These are phyloP conservation scores for Hypericum androsaemum DNA, from an alignment of 345 rosid genomes.

Conservation along the genomic window DNA sequence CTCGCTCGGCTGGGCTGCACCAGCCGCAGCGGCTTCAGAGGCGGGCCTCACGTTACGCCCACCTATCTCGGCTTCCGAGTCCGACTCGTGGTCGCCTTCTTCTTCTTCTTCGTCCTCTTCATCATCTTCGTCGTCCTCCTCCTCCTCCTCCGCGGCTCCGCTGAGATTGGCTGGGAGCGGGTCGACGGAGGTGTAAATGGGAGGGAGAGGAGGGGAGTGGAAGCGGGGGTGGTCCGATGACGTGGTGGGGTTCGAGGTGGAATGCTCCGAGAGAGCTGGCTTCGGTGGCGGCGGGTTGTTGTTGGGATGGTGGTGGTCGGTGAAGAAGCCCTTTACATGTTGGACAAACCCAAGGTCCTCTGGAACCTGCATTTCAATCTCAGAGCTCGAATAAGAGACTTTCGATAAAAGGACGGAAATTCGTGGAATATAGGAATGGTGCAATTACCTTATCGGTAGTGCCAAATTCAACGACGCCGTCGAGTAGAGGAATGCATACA, in stretches of 20 bases:
- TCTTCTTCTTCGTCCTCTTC: constrained; percentile 25
- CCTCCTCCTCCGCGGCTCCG: constrained; percentile 27
- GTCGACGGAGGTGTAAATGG: constrained; percentile 20
- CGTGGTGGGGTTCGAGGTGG: constrained; percentile 54
- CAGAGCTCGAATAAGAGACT: no score
- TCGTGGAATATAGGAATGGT: background rate
- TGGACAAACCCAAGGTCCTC: constrained; percentile 49
- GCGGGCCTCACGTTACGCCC: no score
- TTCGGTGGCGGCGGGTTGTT: constrained; percentile 38
- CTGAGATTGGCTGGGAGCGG: constrained; percentile 14
- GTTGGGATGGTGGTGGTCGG: constrained; percentile 23
- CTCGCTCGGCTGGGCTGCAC: constrained; percentile 45
- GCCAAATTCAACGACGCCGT: constrained; percentile 87
- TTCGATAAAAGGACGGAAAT: no score
- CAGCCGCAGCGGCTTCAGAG: constrained; percentile 11
- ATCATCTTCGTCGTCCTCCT: constrained; percentile 33
- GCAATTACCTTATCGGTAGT: constrained; percentile 57
- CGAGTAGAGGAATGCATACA: constrained; percentile 79
- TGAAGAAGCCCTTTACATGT: constrained; percentile 53
- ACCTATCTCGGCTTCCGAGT: constrained; percentile 5
- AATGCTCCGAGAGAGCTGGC: constrained; percentile 71
- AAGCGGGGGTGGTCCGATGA: constrained; percentile 41
- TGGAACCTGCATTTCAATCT: constrained; percentile 28
- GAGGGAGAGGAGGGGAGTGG: constrained; percentile 26
- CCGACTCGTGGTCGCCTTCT: constrained; percentile 1